Conservation (phyloP, 208 protist genomes). For the Polymyxa betae region DNA sequence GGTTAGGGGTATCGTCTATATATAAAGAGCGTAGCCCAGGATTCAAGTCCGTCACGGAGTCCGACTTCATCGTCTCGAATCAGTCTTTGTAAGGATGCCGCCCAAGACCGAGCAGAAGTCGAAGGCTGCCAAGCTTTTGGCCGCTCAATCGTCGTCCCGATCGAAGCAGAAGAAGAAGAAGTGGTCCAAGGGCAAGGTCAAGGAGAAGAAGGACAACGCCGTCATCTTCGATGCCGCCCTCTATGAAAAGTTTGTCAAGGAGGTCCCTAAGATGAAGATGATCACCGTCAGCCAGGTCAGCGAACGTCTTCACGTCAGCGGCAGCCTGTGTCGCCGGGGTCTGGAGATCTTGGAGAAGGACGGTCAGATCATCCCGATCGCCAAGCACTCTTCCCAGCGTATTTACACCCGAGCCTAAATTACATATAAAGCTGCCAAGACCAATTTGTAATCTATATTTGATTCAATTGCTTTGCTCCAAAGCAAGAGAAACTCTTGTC, state of each 20-base stretch:
- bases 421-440: too few species aligned
- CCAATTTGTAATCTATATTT: too few species aligned
- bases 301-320: conserved; percentile 76
- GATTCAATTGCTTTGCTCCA: too few species aligned
- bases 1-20: too few species aligned
- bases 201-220: conserved; percentile 79
- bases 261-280: conserved; percentile 75
- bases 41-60: not conserved
- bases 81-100: not conserved
- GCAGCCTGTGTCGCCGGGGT: conserved; percentile 74
- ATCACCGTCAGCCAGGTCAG: conserved; percentile 78
- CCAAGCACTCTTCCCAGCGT: conserved; percentile 63
- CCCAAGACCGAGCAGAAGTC: conserved; percentile 56
- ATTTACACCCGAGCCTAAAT: conserved; percentile 75
- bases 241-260: conserved; percentile 69
- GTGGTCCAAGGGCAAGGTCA: conserved; percentile 80
- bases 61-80: not conserved
- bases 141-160: conserved; percentile 33
- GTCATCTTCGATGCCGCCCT: conserved; percentile 77
- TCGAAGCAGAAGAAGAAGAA: conserved; percentile 69
- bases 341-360: conserved; percentile 73
- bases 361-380: conserved; percentile 74
- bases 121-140: conserved; percentile 47
- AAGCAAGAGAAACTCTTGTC: too few species aligned
- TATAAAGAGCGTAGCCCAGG: too few species aligned